These are phyloP conservation scores for Lagenidium sp. DNA, from an alignment of 352 stramenopile species.

Conservation along the genomic window DNA sequence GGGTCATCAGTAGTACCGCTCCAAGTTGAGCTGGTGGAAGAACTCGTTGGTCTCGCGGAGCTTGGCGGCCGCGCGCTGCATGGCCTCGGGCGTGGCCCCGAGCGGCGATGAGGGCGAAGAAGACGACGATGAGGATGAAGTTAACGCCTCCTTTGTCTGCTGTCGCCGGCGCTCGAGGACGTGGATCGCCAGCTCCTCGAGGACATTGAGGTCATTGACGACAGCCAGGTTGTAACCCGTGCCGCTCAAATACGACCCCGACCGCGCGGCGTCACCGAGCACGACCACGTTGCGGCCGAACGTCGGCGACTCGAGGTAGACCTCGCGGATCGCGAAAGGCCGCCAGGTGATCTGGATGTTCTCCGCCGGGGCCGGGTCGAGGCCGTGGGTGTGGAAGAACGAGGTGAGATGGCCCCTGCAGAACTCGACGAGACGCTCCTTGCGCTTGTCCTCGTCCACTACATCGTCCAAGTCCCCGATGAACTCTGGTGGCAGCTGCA, in stretches of 20 bases:
- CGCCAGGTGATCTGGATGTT: constrained; percentile 8
- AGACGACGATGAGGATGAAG: too few species aligned
- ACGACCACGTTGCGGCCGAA: constrained; percentile 17
- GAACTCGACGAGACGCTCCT: too few species aligned
- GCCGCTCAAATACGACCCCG: constrained; percentile 15
- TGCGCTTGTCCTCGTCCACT: constrained; percentile 7
- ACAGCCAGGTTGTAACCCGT: constrained; percentile 19
- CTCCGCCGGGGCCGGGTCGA: constrained; percentile 8
- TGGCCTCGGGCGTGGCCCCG: constrained; percentile 1
- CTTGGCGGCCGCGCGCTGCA: constrained; percentile 1
- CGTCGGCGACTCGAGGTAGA: constrained; percentile 8
- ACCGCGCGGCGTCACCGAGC: constrained; percentile 15
- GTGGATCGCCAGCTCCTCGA: constrained; percentile 7
- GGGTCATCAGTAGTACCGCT: constrained; percentile 7
- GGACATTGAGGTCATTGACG: constrained; percentile 12
- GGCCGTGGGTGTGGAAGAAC: constrained; percentile 5
- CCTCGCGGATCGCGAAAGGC: constrained; percentile 16
- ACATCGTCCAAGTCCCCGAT: constrained; percentile 17
- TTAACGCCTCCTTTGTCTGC: too few species aligned
- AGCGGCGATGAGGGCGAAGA: too few species aligned
- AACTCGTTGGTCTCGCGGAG: constrained; percentile 13
- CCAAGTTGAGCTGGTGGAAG: constrained; percentile 17
- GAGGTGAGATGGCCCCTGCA: constrained; percentile 9
- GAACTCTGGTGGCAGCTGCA: constrained; percentile 16
- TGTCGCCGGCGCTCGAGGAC: neutral